Conservation (phyloP, 495 filamentous ascomycete genomes). For the Neurospora sp. region DNA sequence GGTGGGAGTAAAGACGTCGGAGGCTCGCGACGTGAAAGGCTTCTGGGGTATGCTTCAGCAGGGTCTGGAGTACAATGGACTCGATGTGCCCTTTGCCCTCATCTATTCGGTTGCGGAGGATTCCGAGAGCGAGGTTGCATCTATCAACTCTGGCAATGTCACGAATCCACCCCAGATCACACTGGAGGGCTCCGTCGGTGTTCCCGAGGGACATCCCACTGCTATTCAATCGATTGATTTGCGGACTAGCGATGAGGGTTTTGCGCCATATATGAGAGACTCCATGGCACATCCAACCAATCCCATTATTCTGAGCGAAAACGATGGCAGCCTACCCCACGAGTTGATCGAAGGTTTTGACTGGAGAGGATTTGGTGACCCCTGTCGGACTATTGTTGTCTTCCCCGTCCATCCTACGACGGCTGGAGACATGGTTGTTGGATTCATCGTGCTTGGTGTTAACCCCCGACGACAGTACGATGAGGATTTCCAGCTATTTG, state of each 20-base stretch:
- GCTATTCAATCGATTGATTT: conserved; percentile 47
- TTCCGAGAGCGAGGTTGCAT: conserved; percentile 48
- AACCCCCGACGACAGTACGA: conserved; percentile 62
- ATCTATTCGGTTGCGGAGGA: conserved; percentile 54
- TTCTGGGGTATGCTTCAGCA: conserved; percentile 50
- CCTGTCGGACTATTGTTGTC: conserved; percentile 52
- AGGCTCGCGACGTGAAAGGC: conserved; percentile 52
- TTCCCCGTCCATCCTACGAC: conserved; percentile 63
- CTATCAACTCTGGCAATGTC: conserved; percentile 49
- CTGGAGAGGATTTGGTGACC: conserved; percentile 54
- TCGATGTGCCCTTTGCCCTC: conserved; percentile 53
- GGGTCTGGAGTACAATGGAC: conserved; percentile 50
- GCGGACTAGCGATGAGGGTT: conserved; percentile 49
- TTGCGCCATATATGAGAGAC: conserved; percentile 55
- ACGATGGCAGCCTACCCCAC: conserved; percentile 46
- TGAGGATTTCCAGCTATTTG: conserved; percentile 58
- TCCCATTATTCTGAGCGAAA: conserved; percentile 47
- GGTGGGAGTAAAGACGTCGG: conserved; percentile 56
- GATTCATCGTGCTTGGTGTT: conserved; percentile 58
- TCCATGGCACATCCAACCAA: conserved; percentile 47
- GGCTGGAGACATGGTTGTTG: conserved; percentile 47
- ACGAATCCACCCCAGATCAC: conserved; percentile 42
- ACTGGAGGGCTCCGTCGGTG: conserved; percentile 53
- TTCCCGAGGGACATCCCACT: conserved; percentile 46
- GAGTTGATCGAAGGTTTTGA: conserved; percentile 50